Evolutionary conservation across 495 filamentous ascomycete species (phyloP), one percentile per base, ranked within the genome.

Genomic region (Melanomma pulvis-pyrius): DNA sequence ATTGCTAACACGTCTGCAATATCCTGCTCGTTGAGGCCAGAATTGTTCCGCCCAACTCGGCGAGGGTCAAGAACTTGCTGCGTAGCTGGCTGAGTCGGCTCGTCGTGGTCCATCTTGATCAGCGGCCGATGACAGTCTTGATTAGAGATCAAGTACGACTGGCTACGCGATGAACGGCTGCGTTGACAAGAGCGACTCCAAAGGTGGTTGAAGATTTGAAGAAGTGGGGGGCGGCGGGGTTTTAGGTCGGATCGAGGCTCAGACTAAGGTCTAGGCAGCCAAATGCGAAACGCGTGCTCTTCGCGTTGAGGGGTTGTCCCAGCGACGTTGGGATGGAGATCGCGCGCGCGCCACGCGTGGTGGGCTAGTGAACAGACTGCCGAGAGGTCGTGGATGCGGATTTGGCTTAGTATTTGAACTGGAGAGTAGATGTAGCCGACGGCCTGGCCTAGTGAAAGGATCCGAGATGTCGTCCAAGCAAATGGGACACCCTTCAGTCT

Each of bases 1-100:
- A 97, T 88, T 77, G 91, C 96, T 54, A 97, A 84, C 64, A 97
- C 90, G 69, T 97, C 93, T 29, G 90, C 81, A 29, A 92, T 82
- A 70, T 97, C 93, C 63, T 91, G 79, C 46, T 92, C 90, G 52
- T 82, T 87, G 13, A 94, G 83, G 26, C 89, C 90, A 22, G 92
- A 93, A 67, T 86, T 88, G 71, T 89, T 87, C 65, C 87, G 79
- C 17, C 91, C 92, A 59, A 87, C 74, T 21, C 92, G 86, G 49
- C 92, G 85, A 44, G 92, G 90, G 75, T 96, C 93, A 59, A 90
- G 77, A 60, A 88, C 85, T 70, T 84, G 88, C 73, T 98, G 92
- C 1, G 94, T 97, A 48, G 88, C 85, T 82, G 82, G 84, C 70
- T 88, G 86, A 12, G 87, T 89, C 17, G 79, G 53, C 2, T 61